Percentiles rank a stretch among this genome's conserved stretches.
Evolutionary conservation across 2,329 filamentous ascomycete species (phyloP).

Genomic region (Aureobasidium sp.): DNA sequence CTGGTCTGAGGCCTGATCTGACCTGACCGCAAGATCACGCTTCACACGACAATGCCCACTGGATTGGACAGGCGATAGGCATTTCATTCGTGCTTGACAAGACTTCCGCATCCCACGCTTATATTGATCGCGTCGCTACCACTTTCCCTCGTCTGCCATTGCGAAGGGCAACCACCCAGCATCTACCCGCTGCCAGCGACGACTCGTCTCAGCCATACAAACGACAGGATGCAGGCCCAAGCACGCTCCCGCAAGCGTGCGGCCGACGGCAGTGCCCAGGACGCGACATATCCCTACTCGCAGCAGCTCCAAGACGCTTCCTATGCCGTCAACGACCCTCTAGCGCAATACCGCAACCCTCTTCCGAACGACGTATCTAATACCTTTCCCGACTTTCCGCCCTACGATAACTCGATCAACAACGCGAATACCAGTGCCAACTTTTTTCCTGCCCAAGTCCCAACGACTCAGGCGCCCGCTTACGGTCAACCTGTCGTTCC

Average conservation of each 20-base stretch:
- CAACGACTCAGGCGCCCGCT: constrained; percentile 22
- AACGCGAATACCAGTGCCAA: constrained; percentile 33
- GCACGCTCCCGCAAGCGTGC: constrained; percentile 56
- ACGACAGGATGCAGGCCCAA: constrained; percentile 16
- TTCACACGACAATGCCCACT: not conserved
- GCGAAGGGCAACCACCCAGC: not conserved
- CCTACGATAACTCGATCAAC: constrained; percentile 31
- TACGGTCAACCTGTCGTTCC: constrained; percentile 20
- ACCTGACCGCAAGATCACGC: not conserved
- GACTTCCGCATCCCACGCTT: not conserved
- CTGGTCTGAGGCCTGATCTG: constrained; percentile 1
- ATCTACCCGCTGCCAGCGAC: not conserved
- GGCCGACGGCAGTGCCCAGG: constrained; percentile 48
- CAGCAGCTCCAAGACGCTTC: constrained; percentile 19
- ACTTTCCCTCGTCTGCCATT: not conserved
- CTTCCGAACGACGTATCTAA: constrained; percentile 34
- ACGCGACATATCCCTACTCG: constrained; percentile 45
- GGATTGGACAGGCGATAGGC: not conserved
- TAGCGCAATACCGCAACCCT: constrained; percentile 45
- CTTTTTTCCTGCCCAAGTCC: constrained; percentile 25
- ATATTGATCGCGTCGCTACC: constrained; percentile 4
- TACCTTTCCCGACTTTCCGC: constrained; percentile 30
- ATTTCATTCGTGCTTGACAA: not conserved
- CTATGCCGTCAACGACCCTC: constrained; percentile 21
- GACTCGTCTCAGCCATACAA: constrained; percentile 6